These are phyloP conservation scores for Alectoria sarmentosa DNA, from an alignment of 495 filamentous ascomycete species.

Conservation along the genomic window DNA sequence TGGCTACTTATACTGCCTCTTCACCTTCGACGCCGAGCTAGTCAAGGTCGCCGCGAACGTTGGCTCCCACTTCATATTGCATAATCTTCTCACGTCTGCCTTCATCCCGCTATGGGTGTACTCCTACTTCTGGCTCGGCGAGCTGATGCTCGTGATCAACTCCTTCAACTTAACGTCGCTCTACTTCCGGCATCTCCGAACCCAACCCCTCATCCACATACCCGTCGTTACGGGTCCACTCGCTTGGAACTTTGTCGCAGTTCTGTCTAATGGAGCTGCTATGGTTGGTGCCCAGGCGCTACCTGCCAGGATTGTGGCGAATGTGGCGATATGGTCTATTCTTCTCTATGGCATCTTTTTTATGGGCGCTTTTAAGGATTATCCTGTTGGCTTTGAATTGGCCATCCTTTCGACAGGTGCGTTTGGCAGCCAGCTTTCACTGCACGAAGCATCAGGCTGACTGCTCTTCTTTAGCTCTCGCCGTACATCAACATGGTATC, in stretches of 20 bases:
- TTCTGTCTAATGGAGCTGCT: conserved; percentile 84
- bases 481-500: conserved; percentile 64
- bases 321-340: conserved; percentile 79
- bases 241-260: conserved; percentile 74
- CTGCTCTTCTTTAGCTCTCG: conserved; percentile 46
- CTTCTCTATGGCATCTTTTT: conserved; percentile 66
- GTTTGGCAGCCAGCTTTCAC: neutral
- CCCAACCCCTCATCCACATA: conserved; percentile 64
- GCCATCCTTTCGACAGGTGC: conserved; percentile 60
- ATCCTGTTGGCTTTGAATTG: conserved; percentile 72
- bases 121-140: conserved; percentile 60
- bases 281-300: conserved; percentile 54
- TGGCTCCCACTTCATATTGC: conserved; percentile 75
- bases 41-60: conserved; percentile 67
- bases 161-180: conserved; percentile 67
- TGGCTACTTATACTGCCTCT: conserved; percentile 69
- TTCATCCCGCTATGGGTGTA: conserved; percentile 81
- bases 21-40: conserved; percentile 50
- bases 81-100: conserved; percentile 70
- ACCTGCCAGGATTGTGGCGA: conserved; percentile 67
- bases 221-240: conserved; percentile 69
- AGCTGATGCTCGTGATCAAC: conserved; percentile 70
- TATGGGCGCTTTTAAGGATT: conserved; percentile 65
- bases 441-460: neutral
- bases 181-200: conserved; percentile 69